phyloP scores from a whole-genome alignment of 148 eudicot species.

The Amaranthus hypochondriacus region DNA sequence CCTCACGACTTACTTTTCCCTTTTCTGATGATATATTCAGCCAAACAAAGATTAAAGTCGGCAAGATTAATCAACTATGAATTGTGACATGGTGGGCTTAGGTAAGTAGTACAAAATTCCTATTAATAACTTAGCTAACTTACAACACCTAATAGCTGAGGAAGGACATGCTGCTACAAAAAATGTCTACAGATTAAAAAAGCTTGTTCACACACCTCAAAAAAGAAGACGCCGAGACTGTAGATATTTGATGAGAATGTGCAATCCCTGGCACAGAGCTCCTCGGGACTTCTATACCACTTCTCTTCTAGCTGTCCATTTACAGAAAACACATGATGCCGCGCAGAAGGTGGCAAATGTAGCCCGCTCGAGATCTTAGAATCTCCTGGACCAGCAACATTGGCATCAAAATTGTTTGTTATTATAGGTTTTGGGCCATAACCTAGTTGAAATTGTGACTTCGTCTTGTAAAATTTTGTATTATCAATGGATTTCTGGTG shows the following conservation, averaged over 20 bases:
- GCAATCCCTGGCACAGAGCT: conserved; percentile 43
- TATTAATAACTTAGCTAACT: not conserved
- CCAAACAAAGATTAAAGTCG: not conserved
- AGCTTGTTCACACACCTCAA: conserved; percentile 55
- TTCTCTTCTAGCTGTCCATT: conserved; percentile 53
- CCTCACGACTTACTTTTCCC: too few species aligned
- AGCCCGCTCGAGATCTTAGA: conserved; percentile 27
- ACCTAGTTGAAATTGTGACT: conserved; percentile 43
- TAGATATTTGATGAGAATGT: conserved; percentile 74
- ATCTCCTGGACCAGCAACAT: conserved; percentile 34
- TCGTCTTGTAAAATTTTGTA: conserved; percentile 28
- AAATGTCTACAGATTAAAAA: conserved; percentile 5
- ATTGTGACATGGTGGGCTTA: not conserved
- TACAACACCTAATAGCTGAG: not conserved
- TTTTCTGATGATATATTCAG: too few species aligned
- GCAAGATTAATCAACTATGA: not conserved
- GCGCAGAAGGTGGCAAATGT: conserved; percentile 22
- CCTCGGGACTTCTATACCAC: conserved; percentile 93
- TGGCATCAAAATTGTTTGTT: conserved; percentile 21
- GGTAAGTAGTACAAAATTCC: not conserved
- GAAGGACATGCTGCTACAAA: not conserved
- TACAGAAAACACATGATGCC: conserved; percentile 24
- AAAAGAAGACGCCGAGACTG: conserved; percentile 76
- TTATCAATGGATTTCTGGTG: conserved; percentile 51
- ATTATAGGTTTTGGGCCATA: conserved; percentile 29